phyloP scores from a whole-genome alignment of 2,329 filamentous ascomycete species.

The Hymenoscyphus fructigenus region DNA sequence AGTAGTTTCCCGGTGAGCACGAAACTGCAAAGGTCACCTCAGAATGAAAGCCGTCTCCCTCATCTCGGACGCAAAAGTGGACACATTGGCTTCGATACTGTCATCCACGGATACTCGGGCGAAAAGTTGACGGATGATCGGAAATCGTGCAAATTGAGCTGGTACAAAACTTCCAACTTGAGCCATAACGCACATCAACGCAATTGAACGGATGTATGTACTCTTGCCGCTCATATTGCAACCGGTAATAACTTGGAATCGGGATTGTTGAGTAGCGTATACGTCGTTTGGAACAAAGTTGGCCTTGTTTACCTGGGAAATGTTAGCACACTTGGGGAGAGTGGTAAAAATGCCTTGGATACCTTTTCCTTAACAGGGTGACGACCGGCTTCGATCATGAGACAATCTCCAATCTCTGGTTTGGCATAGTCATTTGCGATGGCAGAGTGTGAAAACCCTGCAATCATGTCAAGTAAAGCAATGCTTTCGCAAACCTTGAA shows the following conservation, averaged over 20 bases:
- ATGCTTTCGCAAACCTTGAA: conserved; percentile 87
- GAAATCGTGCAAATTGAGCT: conserved; percentile 77
- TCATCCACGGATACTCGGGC: conserved; percentile 85
- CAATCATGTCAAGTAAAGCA: conserved; percentile 82
- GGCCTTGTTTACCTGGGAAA: conserved; percentile 54
- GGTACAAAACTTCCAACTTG: conserved; percentile 92
- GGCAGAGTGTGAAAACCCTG: conserved; percentile 72
- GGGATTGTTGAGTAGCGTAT: conserved; percentile 74
- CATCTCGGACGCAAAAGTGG: conserved; percentile 94
- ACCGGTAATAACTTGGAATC: conserved; percentile 92
- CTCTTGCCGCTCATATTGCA: conserved; percentile 99
- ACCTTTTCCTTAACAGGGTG: conserved; percentile 71
- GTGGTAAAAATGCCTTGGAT: conserved; percentile 2
- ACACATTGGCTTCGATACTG: conserved; percentile 84
- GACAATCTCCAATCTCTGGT: conserved; percentile 60
- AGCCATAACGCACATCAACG: conserved; percentile 86
- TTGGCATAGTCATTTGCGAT: conserved; percentile 62
- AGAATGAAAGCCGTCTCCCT: conserved; percentile 92
- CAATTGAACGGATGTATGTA: conserved; percentile 85
- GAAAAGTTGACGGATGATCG: conserved; percentile 80
- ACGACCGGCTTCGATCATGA: conserved; percentile 65
- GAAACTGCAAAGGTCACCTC: conserved; percentile 40
- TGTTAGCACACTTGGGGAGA: background rate
- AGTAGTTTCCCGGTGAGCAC: background rate
- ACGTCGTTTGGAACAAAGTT: conserved; percentile 87